These are phyloP conservation scores for Coniferiporia sulphurascens DNA, from an alignment of 1,284 basidiomycete genomes.

Conservation along the genomic window DNA sequence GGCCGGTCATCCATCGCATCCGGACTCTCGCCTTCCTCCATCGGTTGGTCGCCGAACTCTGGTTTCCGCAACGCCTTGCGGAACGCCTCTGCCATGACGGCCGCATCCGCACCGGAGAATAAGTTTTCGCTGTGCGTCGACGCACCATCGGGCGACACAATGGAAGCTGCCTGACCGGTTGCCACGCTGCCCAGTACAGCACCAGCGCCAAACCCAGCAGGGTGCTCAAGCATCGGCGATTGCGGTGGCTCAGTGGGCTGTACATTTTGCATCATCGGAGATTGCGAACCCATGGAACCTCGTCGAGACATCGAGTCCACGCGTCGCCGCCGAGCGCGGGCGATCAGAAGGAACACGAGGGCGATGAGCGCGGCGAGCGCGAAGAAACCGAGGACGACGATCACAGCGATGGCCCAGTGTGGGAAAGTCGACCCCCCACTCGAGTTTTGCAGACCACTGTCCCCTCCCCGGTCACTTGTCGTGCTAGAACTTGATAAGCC, in stretches of 20 bases:
- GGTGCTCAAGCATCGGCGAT: conserved; percentile 44
- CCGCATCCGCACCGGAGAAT: conserved; percentile 77
- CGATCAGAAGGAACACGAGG: conserved; percentile 65
- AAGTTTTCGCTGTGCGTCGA: conserved; percentile 59
- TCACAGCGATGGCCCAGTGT: conserved; percentile 84
- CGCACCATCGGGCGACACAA: conserved; percentile 54
- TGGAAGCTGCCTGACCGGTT: conserved; percentile 37
- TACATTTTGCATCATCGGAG: conserved; percentile 72
- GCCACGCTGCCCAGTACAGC: conserved; percentile 29
- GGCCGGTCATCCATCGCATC: conserved; percentile 39
- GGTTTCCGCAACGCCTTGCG: conserved; percentile 78
- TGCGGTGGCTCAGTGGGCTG: conserved; percentile 38
- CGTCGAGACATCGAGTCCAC: conserved; percentile 47
- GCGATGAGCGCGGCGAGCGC: conserved; percentile 65
- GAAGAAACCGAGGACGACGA: conserved; percentile 75
- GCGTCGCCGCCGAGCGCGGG: conserved; percentile 53
- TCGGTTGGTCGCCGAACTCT: conserved; percentile 62
- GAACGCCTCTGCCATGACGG: conserved; percentile 86
- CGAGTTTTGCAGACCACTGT: conserved; percentile 45
- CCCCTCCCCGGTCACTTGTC: conserved; percentile 25
- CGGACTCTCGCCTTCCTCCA: conserved; percentile 64
- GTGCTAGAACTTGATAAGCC: conserved; percentile 21
- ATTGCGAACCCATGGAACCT: conserved; percentile 69
- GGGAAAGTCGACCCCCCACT: conserved; percentile 47
- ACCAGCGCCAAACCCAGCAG: conserved; percentile 28